Percentiles rank a stretch among this genome's conserved stretches.
Conservation (phyloP, 2,329 filamentous ascomycete genomes). For the Hirsutella minnesotensis region DNA sequence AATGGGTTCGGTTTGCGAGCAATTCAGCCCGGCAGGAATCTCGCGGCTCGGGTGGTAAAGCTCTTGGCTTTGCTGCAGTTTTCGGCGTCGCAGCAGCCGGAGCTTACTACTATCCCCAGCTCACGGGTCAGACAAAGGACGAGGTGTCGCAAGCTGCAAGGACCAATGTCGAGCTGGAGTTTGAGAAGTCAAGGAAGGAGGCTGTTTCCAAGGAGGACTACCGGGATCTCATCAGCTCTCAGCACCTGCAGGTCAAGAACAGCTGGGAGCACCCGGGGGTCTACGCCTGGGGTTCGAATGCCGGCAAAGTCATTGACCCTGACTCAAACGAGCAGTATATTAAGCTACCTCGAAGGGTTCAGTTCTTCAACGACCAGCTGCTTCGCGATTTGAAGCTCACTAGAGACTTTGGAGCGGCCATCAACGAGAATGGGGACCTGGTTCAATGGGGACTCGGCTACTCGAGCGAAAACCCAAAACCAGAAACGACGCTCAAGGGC, state of each 20-base stretch:
- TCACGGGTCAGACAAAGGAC: constrained; percentile 14
- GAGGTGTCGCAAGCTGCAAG: constrained; percentile 8
- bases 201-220: constrained; percentile 57
- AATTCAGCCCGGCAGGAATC: constrained; percentile 6
- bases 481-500: constrained; percentile 62
- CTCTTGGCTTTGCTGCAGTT: constrained; percentile 18
- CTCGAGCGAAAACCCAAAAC: constrained; percentile 49
- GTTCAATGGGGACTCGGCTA: constrained; percentile 85
- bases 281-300: constrained; percentile 88
- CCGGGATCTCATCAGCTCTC: constrained; percentile 65
- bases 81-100: constrained; percentile 27
- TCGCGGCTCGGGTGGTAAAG: constrained; percentile 14
- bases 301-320: constrained; percentile 73
- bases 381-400: constrained; percentile 82
- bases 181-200: constrained; percentile 53
- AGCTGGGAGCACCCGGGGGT: constrained; percentile 77
- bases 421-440: constrained; percentile 78
- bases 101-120: constrained; percentile 24
- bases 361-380: constrained; percentile 73
- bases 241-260: constrained; percentile 77
- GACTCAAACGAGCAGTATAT: constrained; percentile 65
- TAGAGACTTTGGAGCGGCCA: constrained; percentile 69
- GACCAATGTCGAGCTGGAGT: constrained; percentile 43
- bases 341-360: constrained; percentile 67
- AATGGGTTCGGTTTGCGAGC: constrained; percentile 19